Evolutionary conservation across 352 stramenopile species (phyloP), one percentile per base, ranked within the genome.

Genomic region (Phytophthora melonis): DNA sequence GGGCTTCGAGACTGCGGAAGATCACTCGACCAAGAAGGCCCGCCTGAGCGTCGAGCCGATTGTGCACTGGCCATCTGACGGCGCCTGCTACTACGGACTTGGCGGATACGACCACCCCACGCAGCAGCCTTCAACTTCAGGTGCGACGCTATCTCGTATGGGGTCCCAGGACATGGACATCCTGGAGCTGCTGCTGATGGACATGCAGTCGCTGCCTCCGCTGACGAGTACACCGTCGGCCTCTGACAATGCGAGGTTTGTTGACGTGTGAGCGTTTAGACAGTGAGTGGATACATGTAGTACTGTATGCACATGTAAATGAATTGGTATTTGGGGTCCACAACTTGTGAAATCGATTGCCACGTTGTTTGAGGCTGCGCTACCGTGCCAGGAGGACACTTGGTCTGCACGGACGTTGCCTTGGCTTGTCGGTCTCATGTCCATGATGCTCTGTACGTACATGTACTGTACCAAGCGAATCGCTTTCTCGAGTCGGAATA

Each of bases 111-210:
- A 63, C 30, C 25, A 10, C 41, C 63, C 53, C 4, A 57, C 18
- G 13, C 45, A 61, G 23, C 60, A 65, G 11, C 16, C 39, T 7
- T 58, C 62, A 0, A 25, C 62, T 6, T 41, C 54, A 1, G 34
- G 27, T n/a, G 5, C 34, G 11, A 58, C 27, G 27, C 27, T 32
- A 32, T 32, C 27, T 32, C 27, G 27, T 32, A 34, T 72, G 10
- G 53, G 63, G 8, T 64, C 27, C 19, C 27, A 30, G 5, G 69
- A 76, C 32, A 76, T 76, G 69, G 69, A 72, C 43, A 72, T 76
- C 43, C 18, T 76, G 18, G 63, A 72, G 43, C 18, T 76, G 23
- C 69, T 76, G 6, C 58, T 76, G 23, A 21, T 67, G 2, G 69
- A 76, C 50, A 72, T 68, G 69, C 69, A 76, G 32, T 52, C 69